Percentiles rank a stretch among this genome's conserved stretches.
These are phyloP conservation scores for Gentiana straminea DNA, from an alignment of 257 asterid genomes.

Conservation along the genomic window DNA sequence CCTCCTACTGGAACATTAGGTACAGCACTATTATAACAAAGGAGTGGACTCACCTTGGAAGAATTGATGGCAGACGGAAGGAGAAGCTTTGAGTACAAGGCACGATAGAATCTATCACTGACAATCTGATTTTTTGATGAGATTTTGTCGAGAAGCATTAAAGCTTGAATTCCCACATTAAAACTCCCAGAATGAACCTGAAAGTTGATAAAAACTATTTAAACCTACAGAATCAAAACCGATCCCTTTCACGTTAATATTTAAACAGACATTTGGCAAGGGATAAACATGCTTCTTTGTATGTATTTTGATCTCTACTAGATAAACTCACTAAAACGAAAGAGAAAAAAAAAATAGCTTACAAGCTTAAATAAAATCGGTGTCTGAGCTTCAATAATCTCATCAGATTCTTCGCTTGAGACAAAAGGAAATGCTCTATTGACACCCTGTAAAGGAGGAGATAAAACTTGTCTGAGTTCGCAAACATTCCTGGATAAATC, in stretches of 20 bases:
- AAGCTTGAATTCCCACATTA: constrained; percentile 94
- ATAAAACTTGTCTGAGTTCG: constrained; percentile 4
- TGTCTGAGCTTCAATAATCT: constrained; percentile 71
- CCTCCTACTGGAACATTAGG: too few relatives aligned
- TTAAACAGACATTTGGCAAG: not conserved
- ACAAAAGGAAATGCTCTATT: constrained; percentile 94
- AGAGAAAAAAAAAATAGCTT: constrained; percentile 6
- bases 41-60: constrained; percentile 48
- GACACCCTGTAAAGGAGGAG: constrained; percentile 62
- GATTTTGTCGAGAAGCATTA: constrained; percentile 94
- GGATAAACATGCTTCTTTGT: not conserved
- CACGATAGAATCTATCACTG: constrained; percentile 94
- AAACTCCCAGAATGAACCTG: constrained; percentile 96
- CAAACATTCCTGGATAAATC: too few relatives aligned
- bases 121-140: constrained; percentile 84
- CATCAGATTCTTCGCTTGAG: constrained; percentile 74
- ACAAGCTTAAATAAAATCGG: constrained; percentile 91
- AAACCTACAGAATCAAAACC: not conserved
- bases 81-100: constrained; percentile 84
- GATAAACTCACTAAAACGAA: not conserved
- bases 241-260: too few relatives aligned
- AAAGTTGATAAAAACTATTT: constrained; percentile 10
- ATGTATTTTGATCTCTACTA: not conserved
- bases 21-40: too few relatives aligned
- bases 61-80: constrained; percentile 95